Base-by-base conservation (phyloP, 1,284 basidiomycete species). In the Cryptococcus jaspeensis region DNA sequence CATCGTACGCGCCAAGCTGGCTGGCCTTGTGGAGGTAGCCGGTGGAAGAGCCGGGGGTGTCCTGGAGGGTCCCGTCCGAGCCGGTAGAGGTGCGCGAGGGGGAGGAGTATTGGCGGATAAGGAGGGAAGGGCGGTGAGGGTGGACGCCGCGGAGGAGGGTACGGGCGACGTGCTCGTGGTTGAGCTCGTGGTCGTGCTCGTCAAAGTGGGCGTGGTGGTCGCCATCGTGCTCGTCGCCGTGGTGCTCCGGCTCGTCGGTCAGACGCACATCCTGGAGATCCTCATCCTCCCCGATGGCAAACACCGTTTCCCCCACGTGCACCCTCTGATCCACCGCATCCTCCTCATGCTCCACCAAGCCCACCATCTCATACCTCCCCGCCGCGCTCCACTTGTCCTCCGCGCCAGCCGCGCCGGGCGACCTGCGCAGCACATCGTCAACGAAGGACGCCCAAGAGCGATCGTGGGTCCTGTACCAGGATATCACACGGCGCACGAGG, bases 31-130 rank as follows among this genome's bases (percentile, higher is more conserved):
- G 48, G 32, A 58, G 25, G 3, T 41, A 42, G 8, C 60, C 57
- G 2, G 56, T 53, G 15, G 65, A 59, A 9, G 63, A 61, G 51
- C 73, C 65, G 12, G 76, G 64, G 1, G 72, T 47, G 40, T 84
- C 84, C 50, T 84, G 82, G 2, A 90, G 78, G 0, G 85, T 87
- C 50, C 86, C 85, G n/a, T 87, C 83, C 0, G 87, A 89, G 53
- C 83, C 83, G 22, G 69, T 75, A 41, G 54, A 81, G 69, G 43
- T 65, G 63, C 55, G 64, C 59, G 18, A 81, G 79, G 18, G 82
- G 81, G 80, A 78, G 0, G 69, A 52, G 54, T 52, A 59, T 36
- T 60, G 51, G 35, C 58, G 57, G 20, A 55, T 44, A 16, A 56
- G 47, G n/a, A 52, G 49, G 20, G 51, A 53, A 20, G 58, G 58